Evolutionary conservation across 176 grass and related monocot species (phyloP), one percentile per base, ranked within the genome.

Genomic region (Ampelocalamus luodianensis): DNA sequence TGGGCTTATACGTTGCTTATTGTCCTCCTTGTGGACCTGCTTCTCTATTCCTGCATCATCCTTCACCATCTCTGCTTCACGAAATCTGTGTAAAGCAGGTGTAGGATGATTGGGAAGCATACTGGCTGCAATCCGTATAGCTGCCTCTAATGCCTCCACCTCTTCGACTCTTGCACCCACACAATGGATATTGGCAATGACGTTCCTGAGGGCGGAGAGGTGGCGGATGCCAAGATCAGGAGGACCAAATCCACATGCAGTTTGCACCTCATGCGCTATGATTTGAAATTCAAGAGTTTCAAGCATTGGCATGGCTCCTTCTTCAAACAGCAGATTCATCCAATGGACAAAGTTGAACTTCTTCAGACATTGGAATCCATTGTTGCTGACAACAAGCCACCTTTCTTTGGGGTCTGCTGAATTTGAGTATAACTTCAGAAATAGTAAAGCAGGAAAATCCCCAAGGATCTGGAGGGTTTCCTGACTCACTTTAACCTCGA

Each of bases 291-390:
- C 73, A 42, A 90, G 79, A 42, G 27, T 15, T 43, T 87, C 79
- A 5, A 90, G 83, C 67, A 49, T 56, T 59, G 84, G 83, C 74
- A 86, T 66, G 27, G 88, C 84, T 83, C 83, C 79, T 67, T 32
- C 83, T 7, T 38, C 50, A 5, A 90, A 90, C 22, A 50, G 18
- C 38, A 86, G 24, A 8, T 43, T 76, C 27, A n/a, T 37, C 56
- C 73, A 90, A 29, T 63, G 38, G 9, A 78, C 6, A 55, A 86
- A 86, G 8, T 20, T 73, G 0, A 90, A 78, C 42, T 78, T 78
- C 27, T 87, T 78, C 58, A 90, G 49, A 32, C 67, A 83, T 58
- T 0, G 56, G 59, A 90, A 90, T 8, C 79, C 82, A 9, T 6
- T 16, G 39, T 18, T 60, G 37, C 45, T 6, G 16, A 56, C 12